Conservation (phyloP, 768 basidiomycete species). For the Mycena filopes region DNA sequence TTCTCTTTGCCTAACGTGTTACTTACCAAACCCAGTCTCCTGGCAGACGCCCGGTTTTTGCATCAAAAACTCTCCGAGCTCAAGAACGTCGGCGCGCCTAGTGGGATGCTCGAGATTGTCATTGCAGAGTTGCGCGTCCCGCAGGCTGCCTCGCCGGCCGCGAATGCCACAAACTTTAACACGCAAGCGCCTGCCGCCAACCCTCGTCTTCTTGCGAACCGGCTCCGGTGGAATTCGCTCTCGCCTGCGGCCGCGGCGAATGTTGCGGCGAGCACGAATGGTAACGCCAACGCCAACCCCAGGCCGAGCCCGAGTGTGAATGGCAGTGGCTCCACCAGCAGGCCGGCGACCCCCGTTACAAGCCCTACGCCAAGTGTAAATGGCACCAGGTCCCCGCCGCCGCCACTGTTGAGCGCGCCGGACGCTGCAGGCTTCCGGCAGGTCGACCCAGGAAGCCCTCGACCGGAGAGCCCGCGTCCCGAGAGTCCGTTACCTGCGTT, state of each 20-base stretch:
- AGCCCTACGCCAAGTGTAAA: constrained; percentile 27
- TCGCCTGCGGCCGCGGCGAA: constrained; percentile 19
- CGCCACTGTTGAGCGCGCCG: constrained; percentile 19
- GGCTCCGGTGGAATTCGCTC: constrained; percentile 34
- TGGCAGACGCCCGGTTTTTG: constrained; percentile 82
- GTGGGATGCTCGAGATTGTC: constrained; percentile 85
- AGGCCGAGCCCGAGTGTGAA: constrained; percentile 29
- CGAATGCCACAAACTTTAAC: constrained; percentile 32
- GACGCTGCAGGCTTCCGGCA: constrained; percentile 20
- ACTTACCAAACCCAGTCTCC: constrained; percentile 60
- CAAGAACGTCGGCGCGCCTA: constrained; percentile 77
- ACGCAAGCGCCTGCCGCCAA: constrained; percentile 47
- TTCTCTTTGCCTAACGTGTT: constrained; percentile 13
- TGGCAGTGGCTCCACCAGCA: constrained; percentile 20
- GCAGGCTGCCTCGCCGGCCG: constrained; percentile 39
- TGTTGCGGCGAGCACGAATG: not conserved
- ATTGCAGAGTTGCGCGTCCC: constrained; percentile 82
- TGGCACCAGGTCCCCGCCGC: constrained; percentile 25
- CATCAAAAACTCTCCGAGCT: constrained; percentile 80
- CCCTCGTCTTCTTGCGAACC: constrained; percentile 54
- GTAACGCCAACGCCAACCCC: constrained; percentile 14
- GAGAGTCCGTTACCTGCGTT: constrained; percentile 35
- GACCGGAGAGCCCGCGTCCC: constrained; percentile 22
- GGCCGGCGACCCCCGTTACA: constrained; percentile 12
- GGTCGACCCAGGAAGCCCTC: constrained; percentile 28